Conservation (phyloP, 2,329 filamentous ascomycete genomes). For the Hymenoscyphus infarciens region DNA sequence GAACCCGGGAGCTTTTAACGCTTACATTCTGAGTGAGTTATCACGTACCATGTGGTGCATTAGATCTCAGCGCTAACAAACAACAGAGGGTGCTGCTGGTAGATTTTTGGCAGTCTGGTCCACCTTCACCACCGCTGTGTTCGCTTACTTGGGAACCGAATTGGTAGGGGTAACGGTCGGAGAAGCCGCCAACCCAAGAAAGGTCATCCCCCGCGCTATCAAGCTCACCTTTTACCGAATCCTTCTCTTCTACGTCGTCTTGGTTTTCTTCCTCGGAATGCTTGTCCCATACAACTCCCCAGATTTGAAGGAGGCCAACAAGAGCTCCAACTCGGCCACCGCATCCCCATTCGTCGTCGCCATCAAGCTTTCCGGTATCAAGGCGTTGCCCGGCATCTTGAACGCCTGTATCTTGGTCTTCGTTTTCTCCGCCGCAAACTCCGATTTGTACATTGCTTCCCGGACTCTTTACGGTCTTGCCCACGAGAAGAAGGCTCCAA, state of each 20-base stretch:
- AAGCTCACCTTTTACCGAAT: slow-evolving; percentile 60
- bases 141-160: slow-evolving; percentile 62
- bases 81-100: slow-evolving; percentile 41
- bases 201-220: slow-evolving; percentile 64
- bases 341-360: slow-evolving; percentile 53
- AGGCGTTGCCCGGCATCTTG: slow-evolving; percentile 60
- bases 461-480: slow-evolving; percentile 69
- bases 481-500: slow-evolving; percentile 61
- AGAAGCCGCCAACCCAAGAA: slow-evolving; percentile 60
- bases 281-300: slow-evolving; percentile 63
- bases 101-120: slow-evolving; percentile 57
- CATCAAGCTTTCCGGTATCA: slow-evolving; percentile 63
- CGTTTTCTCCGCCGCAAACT: slow-evolving; percentile 59
- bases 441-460: slow-evolving; percentile 61
- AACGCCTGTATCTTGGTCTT: slow-evolving; percentile 66
- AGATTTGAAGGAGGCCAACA: slow-evolving; percentile 49
- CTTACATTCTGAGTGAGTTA: slow-evolving; percentile 50
- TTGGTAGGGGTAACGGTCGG: slow-evolving; percentile 60
- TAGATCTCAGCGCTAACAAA: slow-evolving; percentile 7
- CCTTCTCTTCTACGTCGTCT: slow-evolving; percentile 60
- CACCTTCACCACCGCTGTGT: slow-evolving; percentile 49
- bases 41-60: background rate
- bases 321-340: slow-evolving; percentile 42
- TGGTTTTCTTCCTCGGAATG: slow-evolving; percentile 57
- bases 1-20: slow-evolving; percentile 40